Conservation (phyloP, 768 basidiomycete genomes). For the Macrocybe gigantea region DNA sequence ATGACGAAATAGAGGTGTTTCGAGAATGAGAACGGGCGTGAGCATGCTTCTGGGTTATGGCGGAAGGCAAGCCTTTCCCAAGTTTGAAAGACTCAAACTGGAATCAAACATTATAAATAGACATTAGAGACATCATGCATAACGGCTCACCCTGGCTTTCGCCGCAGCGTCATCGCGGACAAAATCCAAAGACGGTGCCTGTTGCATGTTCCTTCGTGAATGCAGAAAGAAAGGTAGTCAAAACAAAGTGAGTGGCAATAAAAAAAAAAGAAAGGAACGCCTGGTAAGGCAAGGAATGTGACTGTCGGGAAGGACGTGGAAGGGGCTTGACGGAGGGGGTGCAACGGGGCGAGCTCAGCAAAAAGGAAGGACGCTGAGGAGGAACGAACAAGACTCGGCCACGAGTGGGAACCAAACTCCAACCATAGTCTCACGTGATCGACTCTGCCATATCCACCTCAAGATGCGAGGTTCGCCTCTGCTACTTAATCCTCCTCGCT, state of each 20-base stretch:
- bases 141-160: conserved; percentile 32
- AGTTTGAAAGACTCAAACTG: conserved; percentile 75
- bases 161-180: conserved; percentile 29
- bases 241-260: conserved; percentile 3
- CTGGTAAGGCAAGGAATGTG: too few relatives aligned
- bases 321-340: too few relatives aligned
- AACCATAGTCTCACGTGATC: too few relatives aligned
- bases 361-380: too few relatives aligned
- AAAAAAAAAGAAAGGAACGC: conserved; percentile 24
- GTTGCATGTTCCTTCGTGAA: neutral
- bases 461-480: too few relatives aligned
- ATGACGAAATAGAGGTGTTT: conserved; percentile 50
- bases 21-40: conserved; percentile 72
- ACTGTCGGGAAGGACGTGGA: too few relatives aligned
- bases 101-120: conserved; percentile 2
- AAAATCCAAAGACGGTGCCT: conserved; percentile 11
- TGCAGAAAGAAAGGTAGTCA: neutral
- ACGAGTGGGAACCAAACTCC: too few relatives aligned
- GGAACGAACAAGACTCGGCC: too few relatives aligned
- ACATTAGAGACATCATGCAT: neutral
- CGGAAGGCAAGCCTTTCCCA: conserved; percentile 41
- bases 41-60: conserved; percentile 33
- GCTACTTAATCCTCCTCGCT: too few relatives aligned
- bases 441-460: too few relatives aligned
- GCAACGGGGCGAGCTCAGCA: too few relatives aligned